Base-by-base conservation (phyloP, 2,329 filamentous ascomycete species). In the Exophiala mesophila region DNA sequence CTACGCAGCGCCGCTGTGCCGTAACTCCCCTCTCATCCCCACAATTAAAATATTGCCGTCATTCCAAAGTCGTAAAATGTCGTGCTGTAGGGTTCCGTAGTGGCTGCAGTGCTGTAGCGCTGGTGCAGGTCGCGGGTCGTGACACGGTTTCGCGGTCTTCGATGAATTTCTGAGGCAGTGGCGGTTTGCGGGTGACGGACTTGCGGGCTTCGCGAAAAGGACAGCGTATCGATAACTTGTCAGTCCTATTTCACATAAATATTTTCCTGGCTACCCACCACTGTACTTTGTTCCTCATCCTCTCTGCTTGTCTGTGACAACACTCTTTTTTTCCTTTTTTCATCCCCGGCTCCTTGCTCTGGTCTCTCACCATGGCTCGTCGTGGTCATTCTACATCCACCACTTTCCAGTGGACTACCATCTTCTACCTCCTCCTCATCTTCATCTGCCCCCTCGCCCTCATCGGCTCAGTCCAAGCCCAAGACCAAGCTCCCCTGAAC, bases 351-450 rank as follows among this genome's bases (percentile, higher is more conserved):
- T 13, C 15, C 10, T 13, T 18, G 17, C 13, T 9, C 10, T 18
- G 15, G 12, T 18, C 32, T 20, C n/a, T 26, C 41, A 51, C 41
- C 38, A 53, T 55, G 51, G 51, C 52, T 47, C 44, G 49, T 36
- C 47, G 44, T 26, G 41, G 45, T 20, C 41, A 44, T 38, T 49
- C 47, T 37, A 37, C 41, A 13, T 47, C 53, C 18, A 50, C 53
- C 30, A 43, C 49, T 38, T 89, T 73, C 73, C 83, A 82, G 74
- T 96, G 77, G 88, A 88, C 78, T 72, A 79, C 92, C 65, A 74
- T 95, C 69, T 83, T 89, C 72, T 96, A 95, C 75, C 83, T 96
- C 60, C 80, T 88, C 64, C 80, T 95, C 54, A 80, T 97, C 55
- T 86, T 98, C 60, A 80, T 82, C 59, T 77, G 85, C 54, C 88